Conservation (phyloP, 352 stramenopile genomes). For the Chrysophaeum taylorii region DNA sequence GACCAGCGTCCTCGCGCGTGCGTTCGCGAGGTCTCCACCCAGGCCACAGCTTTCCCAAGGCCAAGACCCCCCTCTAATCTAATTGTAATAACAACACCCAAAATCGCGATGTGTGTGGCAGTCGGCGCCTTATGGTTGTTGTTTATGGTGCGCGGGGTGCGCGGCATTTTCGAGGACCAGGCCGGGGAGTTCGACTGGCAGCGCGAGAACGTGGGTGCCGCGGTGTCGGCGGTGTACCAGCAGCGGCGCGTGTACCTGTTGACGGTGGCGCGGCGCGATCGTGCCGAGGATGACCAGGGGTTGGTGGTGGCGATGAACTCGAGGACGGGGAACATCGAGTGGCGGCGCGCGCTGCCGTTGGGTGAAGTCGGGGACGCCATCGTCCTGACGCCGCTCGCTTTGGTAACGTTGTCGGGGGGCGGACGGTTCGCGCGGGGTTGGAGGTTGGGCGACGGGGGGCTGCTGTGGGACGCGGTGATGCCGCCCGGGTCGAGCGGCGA, state of each 20-base stretch:
- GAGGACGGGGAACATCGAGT: conserved; percentile 5
- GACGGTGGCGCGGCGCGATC: too few species aligned
- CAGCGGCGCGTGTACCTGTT: not conserved
- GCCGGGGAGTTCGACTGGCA: conserved; percentile 14
- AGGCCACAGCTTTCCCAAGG: too few species aligned
- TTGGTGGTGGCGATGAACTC: not conserved
- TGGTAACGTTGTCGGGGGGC: not conserved
- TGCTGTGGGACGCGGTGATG: not conserved
- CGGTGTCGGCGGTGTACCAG: not conserved
- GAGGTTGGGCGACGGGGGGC: not conserved
- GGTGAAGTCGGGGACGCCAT: not conserved
- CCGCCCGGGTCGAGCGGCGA: not conserved
- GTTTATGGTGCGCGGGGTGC: too few species aligned
- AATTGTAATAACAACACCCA: too few species aligned
- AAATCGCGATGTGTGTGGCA: too few species aligned
- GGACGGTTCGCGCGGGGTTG: not conserved
- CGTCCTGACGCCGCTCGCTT: not conserved
- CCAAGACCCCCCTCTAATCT: too few species aligned
- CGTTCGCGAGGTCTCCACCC: too few species aligned
- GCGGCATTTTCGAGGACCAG: conserved; percentile 8
- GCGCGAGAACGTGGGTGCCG: not conserved
- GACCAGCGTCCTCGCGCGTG: too few species aligned
- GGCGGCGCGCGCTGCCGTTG: conserved; percentile 7
- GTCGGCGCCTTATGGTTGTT: too few species aligned
- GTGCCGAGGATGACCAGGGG: not conserved